A percentile compares a stretch with the other conserved stretches of the same genome.
phyloP scores from a whole-genome alignment of 2,329 filamentous ascomycete genomes.

The Clonostachys rhizophaga region DNA sequence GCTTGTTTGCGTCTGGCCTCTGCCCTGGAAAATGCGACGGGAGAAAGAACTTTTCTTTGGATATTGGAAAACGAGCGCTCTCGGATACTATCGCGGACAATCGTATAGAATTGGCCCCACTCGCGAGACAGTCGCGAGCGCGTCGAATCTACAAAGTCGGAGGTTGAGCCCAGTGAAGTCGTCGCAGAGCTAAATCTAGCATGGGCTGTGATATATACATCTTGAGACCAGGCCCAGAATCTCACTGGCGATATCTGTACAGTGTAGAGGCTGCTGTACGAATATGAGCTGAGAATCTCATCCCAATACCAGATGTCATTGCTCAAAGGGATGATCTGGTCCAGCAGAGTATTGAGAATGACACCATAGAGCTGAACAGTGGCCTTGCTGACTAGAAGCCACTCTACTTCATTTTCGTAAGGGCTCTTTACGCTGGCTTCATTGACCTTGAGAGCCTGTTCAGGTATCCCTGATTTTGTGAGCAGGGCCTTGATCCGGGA shows the following conservation, averaged over 20 bases:
- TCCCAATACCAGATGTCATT: slow-evolving; percentile 97
- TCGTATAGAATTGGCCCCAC: slow-evolving; percentile 71
- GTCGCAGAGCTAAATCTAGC: slow-evolving; percentile 30
- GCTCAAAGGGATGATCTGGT: slow-evolving; percentile 77
- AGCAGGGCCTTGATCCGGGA: slow-evolving; percentile 59
- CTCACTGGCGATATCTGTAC: slow-evolving; percentile 79
- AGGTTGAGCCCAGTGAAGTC: slow-evolving; percentile 4
- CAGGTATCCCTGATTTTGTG: slow-evolving; percentile 53
- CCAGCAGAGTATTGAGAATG: slow-evolving; percentile 70
- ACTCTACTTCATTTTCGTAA: slow-evolving; percentile 78
- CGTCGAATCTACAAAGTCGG: slow-evolving; percentile 20
- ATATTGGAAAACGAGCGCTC: slow-evolving; percentile 70
- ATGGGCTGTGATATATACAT: slow-evolving; percentile 62
- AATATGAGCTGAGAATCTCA: slow-evolving; percentile 73
- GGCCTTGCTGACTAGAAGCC: slow-evolving; percentile 87
- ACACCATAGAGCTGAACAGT: slow-evolving; percentile 86
- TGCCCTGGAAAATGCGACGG: slow-evolving; percentile 68
- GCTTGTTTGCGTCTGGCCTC: slow-evolving; percentile 73
- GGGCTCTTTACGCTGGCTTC: slow-evolving; percentile 28
- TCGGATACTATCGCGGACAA: slow-evolving; percentile 71
- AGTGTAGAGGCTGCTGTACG: slow-evolving; percentile 76
- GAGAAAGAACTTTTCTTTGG: slow-evolving; percentile 68
- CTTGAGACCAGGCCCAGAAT: slow-evolving; percentile 66
- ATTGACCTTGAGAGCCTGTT: slow-evolving; percentile 22
- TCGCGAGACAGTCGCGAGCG: slow-evolving; percentile 36